Evolutionary conservation across 2,329 filamentous ascomycete genomes (phyloP), one percentile per base, ranked within the genome.

Genomic region (Cadophora malorum): DNA sequence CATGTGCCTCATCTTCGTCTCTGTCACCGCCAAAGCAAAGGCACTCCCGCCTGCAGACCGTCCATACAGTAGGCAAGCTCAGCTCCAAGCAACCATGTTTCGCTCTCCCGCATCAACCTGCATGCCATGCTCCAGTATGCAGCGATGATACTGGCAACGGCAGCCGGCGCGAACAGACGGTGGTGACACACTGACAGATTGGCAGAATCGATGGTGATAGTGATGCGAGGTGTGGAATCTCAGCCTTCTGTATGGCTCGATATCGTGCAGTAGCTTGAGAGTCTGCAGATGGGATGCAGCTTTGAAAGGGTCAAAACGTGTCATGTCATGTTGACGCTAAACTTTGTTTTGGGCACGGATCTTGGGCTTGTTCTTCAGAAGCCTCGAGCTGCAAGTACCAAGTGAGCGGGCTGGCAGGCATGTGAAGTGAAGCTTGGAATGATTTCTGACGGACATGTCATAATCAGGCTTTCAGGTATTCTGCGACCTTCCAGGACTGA

Each of bases 111-210:
- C 41, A 47, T 41, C 35, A 10, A 9, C 49, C 9, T 52, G 49
- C 49, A 28, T 21, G 10, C 19, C 28, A 28, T 28, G 28, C 28
- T 28, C 3, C 28, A 28, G 28, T 14, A 38, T 38, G 35, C 35
- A 38, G 50, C 50, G n/a, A 23, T 31, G 12, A n/a, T 14, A 53
- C 50, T 53, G 50, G 31, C 52, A 60, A 38, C 56, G 56, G 33
- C 33, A 28, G 23, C 33, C 56, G 56, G 56, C 56, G 56, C 33
- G 56, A 41, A 60, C 56, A 45, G 56, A 45, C 33, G 23, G 31
- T 23, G 52, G 31, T 23, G 52, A 45, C 41, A 38, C 35, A 38
- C 16, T 45, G 41, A 56, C 31, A 56, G 45, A 21, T 21, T 49
- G n/a, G 6, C 45, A 21, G 41, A 19, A 3, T 45, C 2, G 12